phyloP scores from a whole-genome alignment of 352 stramenopile genomes.

The Ophiocytium majus region DNA sequence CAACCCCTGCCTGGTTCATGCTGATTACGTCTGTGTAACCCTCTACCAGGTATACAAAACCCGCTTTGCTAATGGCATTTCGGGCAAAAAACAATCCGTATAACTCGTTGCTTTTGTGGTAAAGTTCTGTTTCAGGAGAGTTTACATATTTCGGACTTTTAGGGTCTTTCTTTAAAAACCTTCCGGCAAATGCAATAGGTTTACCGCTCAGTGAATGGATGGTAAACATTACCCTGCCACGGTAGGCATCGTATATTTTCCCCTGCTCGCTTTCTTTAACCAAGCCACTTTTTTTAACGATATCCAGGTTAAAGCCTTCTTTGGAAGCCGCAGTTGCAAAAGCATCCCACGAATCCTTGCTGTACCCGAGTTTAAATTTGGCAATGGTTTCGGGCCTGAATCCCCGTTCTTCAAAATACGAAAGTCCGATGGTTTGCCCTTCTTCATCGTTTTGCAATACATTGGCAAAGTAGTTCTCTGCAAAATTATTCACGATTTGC shows the following conservation, averaged over 20 bases:
- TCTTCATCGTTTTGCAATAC: background rate
- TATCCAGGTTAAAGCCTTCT: background rate
- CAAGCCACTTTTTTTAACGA: background rate
- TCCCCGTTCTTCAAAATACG: background rate
- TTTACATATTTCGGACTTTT: constrained; percentile 4
- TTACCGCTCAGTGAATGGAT: background rate
- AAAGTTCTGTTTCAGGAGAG: background rate
- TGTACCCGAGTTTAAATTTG: background rate
- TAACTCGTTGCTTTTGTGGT: background rate
- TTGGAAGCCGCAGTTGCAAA: background rate
- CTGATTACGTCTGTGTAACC: background rate
- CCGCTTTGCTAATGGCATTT: background rate
- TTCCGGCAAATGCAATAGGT: background rate
- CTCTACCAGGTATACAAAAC: background rate
- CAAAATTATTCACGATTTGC: background rate
- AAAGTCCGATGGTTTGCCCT: background rate
- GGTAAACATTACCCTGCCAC: background rate
- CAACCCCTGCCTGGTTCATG: constrained; percentile 1
- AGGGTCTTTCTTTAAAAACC: background rate
- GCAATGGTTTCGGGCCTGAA: background rate
- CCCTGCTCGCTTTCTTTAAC: background rate
- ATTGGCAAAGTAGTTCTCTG: background rate
- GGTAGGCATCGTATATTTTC: background rate
- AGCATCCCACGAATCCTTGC: background rate
- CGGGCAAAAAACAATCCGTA: background rate